Evolutionary conservation across 2,329 filamentous ascomycete genomes (phyloP), one percentile per base, ranked within the genome.

Genomic region (Aspergillus sp.): DNA sequence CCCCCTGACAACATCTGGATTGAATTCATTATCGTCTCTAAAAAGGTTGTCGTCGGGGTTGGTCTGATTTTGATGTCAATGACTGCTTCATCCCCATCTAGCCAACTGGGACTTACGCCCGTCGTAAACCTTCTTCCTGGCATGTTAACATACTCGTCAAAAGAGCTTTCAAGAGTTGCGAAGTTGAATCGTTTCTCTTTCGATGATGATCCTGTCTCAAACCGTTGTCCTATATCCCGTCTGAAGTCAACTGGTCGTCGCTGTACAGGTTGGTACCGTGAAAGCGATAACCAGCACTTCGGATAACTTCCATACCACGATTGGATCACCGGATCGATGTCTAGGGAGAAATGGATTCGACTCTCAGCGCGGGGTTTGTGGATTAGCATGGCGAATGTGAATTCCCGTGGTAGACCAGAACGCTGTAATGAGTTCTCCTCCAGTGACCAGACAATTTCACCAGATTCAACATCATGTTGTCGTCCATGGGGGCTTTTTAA

Each of bases 331-430:
- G 73, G 70, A 13, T 74, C 65, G 22, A 76, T 65, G 13, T 74
- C 68, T 7, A 76, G 58, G 2, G 60, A 64, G 46, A 76, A 60
- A 1, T 50, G 47, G 9, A 75, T 54, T 4, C 66, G 63, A 48
- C 66, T 68, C 20, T 68, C 59, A n/a, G 65, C 57, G 6, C 65
- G 57, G 5, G 70, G 71, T 49, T 74, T 75, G 45, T 73, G 68
- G 7, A 77, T 60, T 5, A 78, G 58, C 61, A 77, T 68, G 13
- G 74, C 73, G 53, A 77, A 77, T 2, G 75, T 76, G 44, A 77
- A 76, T 48, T 77, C 75, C 7, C 74, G 67, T 7, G 75, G 75
- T 4, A 78, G 57, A 2, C 75, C 75, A 4, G 72, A 74, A 20
- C 69, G 65, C 52, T 77, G 74, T 7, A 77, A 59, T 33, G 56